phyloP scores from a whole-genome alignment of 2,329 filamentous ascomycete species.

The Alternaria incomplexa region DNA sequence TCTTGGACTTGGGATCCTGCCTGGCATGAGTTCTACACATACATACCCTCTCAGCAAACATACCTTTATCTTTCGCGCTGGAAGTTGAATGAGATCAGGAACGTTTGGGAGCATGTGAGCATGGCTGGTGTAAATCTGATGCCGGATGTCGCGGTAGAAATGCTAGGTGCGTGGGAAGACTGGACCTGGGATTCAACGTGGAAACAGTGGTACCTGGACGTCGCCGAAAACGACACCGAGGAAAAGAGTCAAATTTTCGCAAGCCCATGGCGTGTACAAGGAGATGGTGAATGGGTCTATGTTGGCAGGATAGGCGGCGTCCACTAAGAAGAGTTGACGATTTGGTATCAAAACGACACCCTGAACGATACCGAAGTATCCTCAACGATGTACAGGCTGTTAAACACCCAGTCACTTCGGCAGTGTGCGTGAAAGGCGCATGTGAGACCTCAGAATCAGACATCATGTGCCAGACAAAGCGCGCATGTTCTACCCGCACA shows the following conservation, averaged over 20 bases:
- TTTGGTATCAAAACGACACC: not conserved
- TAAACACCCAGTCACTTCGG: not conserved
- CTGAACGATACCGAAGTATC: not conserved
- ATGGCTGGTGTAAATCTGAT: constrained; percentile 1
- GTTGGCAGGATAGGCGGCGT: constrained; percentile 3
- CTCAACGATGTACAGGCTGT: not conserved
- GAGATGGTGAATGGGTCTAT: constrained; percentile 20
- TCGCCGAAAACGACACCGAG: not conserved
- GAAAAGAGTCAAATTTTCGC: constrained; percentile 12
- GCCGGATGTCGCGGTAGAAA: constrained; percentile 12
- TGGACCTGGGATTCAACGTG: constrained; percentile 23
- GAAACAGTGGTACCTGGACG: constrained; percentile 23
- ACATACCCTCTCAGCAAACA: not conserved
- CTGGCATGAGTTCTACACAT: constrained; percentile 23
- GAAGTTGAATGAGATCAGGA: constrained; percentile 9
- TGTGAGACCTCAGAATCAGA: not conserved
- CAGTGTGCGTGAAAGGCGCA: not conserved
- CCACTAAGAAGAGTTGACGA: not conserved
- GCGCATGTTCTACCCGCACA: not conserved
- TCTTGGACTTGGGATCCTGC: constrained; percentile 19
- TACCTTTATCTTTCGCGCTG: constrained; percentile 20
- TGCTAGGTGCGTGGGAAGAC: constrained; percentile 27
- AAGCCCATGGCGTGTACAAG: constrained; percentile 17
- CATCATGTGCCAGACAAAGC: not conserved
- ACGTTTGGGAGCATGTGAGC: constrained; percentile 18